These are phyloP conservation scores for Prunus campanulata DNA, from an alignment of 306 rosid species.

Conservation along the genomic window DNA sequence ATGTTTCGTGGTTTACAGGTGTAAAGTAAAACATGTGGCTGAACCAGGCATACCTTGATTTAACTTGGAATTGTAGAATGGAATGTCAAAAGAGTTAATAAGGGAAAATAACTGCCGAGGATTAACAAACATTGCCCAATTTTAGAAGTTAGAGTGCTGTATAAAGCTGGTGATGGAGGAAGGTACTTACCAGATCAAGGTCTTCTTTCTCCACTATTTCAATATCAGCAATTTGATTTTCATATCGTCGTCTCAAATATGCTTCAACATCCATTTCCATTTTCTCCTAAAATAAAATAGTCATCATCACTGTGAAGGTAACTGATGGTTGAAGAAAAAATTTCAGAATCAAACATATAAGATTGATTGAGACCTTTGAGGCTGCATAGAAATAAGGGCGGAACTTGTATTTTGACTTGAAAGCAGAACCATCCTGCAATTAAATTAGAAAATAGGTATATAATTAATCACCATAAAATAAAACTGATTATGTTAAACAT, in stretches of 20 bases:
- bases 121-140: constrained; percentile 2
- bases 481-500: neutral
- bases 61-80: neutral
- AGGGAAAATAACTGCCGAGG: constrained; percentile 2
- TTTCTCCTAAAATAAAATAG: constrained; percentile 50
- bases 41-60: neutral
- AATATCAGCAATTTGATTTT: constrained; percentile 77
- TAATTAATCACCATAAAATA: constrained; percentile 4
- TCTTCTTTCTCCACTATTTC: constrained; percentile 82
- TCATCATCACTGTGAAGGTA: constrained; percentile 17
- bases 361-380: constrained; percentile 56
- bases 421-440: constrained; percentile 84
- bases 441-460: constrained; percentile 31
- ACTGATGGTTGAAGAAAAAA: neutral
- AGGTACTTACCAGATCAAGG: constrained; percentile 84
- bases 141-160: neutral
- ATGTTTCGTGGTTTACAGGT: neutral
- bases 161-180: constrained; percentile 19
- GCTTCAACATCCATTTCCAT: constrained; percentile 87
- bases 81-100: neutral
- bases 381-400: constrained; percentile 85
- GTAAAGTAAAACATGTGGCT: neutral
- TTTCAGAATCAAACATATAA: constrained; percentile 10
- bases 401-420: constrained; percentile 83
- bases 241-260: constrained; percentile 76